phyloP scores from a whole-genome alignment of 2,329 filamentous ascomycete genomes.

The Dactylella cylindrospora region DNA sequence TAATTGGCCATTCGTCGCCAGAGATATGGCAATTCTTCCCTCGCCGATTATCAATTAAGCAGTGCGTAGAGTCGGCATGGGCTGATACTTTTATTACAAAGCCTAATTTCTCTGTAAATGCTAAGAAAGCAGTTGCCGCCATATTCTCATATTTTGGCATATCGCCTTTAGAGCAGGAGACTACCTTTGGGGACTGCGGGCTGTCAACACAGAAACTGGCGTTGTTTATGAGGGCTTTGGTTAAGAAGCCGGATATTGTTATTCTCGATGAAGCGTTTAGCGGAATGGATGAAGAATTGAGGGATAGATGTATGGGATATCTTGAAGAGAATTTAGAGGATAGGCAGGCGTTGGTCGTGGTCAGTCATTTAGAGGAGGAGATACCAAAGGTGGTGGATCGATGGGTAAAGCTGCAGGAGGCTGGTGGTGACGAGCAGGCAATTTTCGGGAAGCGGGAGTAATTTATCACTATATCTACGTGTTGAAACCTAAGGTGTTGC shows the following conservation, averaged over 20 bases:
- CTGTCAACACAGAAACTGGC: slow-evolving; percentile 83
- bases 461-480: neutral
- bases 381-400: slow-evolving; percentile 61
- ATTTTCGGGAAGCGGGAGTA: slow-evolving; percentile 13
- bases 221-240: slow-evolving; percentile 77
- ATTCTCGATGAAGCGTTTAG: slow-evolving; percentile 87
- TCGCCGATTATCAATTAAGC: slow-evolving; percentile 69
- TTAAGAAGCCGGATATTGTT: slow-evolving; percentile 78
- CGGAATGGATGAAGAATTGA: slow-evolving; percentile 75
- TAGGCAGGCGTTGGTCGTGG: slow-evolving; percentile 81
- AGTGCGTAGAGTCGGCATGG: slow-evolving; percentile 82
- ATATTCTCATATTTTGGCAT: slow-evolving; percentile 76
- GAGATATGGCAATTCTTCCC: slow-evolving; percentile 95
- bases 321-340: slow-evolving; percentile 60
- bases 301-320: slow-evolving; percentile 85
- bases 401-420: slow-evolving; percentile 47
- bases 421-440: slow-evolving; percentile 34
- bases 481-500: too few species aligned
- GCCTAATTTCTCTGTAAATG: slow-evolving; percentile 64
- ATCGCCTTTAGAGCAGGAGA: slow-evolving; percentile 45
- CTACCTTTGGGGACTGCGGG: slow-evolving; percentile 69
- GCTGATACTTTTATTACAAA: slow-evolving; percentile 78
- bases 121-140: slow-evolving; percentile 65
- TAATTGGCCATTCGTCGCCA: slow-evolving; percentile 89
- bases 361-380: slow-evolving; percentile 87